Conservation (phyloP, 176 grass and related monocot genomes). For the Secale cereale region DNA sequence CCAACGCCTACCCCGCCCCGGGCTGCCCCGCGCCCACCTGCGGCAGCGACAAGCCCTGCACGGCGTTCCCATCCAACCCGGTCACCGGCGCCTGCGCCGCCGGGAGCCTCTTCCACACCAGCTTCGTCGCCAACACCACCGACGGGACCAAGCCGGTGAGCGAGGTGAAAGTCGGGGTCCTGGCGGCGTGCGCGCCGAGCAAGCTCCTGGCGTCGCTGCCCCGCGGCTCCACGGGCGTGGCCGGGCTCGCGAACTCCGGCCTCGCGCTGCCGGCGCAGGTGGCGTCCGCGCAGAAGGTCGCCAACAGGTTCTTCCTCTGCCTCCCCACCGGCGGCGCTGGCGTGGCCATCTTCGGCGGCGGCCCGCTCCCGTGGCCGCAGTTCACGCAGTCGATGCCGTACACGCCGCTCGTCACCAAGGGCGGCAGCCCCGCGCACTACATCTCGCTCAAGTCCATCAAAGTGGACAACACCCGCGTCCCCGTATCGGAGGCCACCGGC, state of each 20-base stretch:
- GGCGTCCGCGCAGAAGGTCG: neutral
- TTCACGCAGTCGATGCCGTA: neutral
- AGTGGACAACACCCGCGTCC: neutral
- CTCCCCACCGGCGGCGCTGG: constrained; percentile 36
- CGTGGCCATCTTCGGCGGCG: constrained; percentile 36
- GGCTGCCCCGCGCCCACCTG: neutral
- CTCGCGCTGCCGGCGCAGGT: constrained; percentile 49
- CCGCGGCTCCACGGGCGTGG: constrained; percentile 14
- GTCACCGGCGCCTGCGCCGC: constrained; percentile 33
- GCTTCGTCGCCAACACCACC: constrained; percentile 33
- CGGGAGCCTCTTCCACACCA: constrained; percentile 8
- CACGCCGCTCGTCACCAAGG: neutral
- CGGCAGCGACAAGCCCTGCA: constrained; percentile 10
- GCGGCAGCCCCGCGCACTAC: constrained; percentile 9
- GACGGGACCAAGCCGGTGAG: constrained; percentile 35
- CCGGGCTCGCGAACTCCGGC: constrained; percentile 23
- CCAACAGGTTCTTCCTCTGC: constrained; percentile 47
- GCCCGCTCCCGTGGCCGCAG: neutral
- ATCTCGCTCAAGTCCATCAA: neutral
- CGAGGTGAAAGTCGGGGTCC: neutral
- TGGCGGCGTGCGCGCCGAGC: constrained; percentile 22
- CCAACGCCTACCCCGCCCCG: constrained; percentile 19
- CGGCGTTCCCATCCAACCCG: constrained; percentile 26
- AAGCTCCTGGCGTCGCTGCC: constrained; percentile 32
- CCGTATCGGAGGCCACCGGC: neutral